These are phyloP conservation scores for Pseudozyma tsukubaensis DNA, from an alignment of 1,284 basidiomycete species.

Conservation along the genomic window DNA sequence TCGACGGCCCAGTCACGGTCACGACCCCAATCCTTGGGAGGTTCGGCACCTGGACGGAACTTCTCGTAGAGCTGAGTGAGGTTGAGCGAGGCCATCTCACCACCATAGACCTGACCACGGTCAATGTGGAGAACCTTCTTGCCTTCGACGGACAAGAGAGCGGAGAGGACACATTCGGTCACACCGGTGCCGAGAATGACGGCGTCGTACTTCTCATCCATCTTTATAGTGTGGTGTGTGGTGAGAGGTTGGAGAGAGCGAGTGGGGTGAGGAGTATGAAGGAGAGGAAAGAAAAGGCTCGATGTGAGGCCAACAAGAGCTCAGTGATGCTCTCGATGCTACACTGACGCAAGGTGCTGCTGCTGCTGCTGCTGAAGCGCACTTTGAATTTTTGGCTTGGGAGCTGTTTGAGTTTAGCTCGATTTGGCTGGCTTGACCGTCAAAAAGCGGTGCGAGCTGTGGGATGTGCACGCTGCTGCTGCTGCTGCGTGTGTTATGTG, in stretches of 20 bases:
- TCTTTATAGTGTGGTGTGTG: constrained; percentile 37
- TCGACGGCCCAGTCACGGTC: constrained; percentile 68
- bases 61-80: constrained; percentile 97
- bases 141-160: constrained; percentile 88
- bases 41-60: constrained; percentile 75
- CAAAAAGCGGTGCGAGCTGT: background rate
- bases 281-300: background rate
- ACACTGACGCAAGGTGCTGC: too few species aligned
- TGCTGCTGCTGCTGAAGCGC: background rate
- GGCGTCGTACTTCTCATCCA: constrained; percentile 66
- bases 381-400: constrained; percentile 1
- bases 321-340: too few species aligned
- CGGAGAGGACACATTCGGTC: constrained; percentile 96
- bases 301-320: too few species aligned
- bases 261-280: constrained; percentile 5
- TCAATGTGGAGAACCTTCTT: constrained; percentile 99
- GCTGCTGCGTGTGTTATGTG: background rate
- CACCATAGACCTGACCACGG: constrained; percentile 98
- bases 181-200: constrained; percentile 82
- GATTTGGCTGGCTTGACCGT: constrained; percentile 3
- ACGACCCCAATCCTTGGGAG: constrained; percentile 72
- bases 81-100: constrained; percentile 96
- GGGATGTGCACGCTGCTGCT: background rate
- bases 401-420: too few species aligned
- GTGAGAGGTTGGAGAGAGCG: background rate